Conservation (phyloP, 345 rosid genomes). For the Hibiscus syriacus region DNA sequence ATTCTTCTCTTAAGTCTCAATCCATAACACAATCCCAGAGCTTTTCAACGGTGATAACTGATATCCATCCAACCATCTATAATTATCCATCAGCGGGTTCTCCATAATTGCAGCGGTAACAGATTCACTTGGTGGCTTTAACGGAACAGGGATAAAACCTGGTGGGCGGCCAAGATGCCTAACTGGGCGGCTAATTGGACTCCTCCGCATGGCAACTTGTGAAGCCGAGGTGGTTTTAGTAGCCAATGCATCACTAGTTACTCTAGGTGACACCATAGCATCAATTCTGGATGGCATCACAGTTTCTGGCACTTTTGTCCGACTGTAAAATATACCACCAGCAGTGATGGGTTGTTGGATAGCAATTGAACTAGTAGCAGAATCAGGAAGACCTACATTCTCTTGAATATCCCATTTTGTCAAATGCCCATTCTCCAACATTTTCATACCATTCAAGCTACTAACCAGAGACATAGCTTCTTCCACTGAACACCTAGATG, state of each 20-base stretch:
- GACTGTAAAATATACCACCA: slow-evolving; percentile 35
- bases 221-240: slow-evolving; percentile 31
- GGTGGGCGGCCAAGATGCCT: slow-evolving; percentile 94
- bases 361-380: slow-evolving; percentile 30
- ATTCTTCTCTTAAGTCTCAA: too few species aligned
- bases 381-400: slow-evolving; percentile 26
- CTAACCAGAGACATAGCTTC: slow-evolving; percentile 43
- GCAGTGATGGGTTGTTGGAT: slow-evolving; percentile 36
- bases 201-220: slow-evolving; percentile 39
- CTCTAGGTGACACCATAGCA: slow-evolving; percentile 37
- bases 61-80: slow-evolving; percentile 98
- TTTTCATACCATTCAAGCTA: slow-evolving; percentile 45
- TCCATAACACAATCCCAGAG: slow-evolving; percentile 32
- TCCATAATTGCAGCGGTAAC: slow-evolving; percentile 33
- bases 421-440: slow-evolving; percentile 51
- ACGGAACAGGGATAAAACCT: slow-evolving; percentile 67
- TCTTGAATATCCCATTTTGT: slow-evolving; percentile 46
- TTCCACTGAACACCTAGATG: slow-evolving; percentile 49
- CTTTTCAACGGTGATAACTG: slow-evolving; percentile 44
- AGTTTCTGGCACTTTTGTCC: slow-evolving; percentile 36
- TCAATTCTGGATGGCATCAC: slow-evolving; percentile 38
- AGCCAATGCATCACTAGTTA: slow-evolving; percentile 33
- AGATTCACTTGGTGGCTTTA: slow-evolving; percentile 42
- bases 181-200: slow-evolving; percentile 67
- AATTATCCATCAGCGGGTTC: slow-evolving; percentile 57